Conservation (phyloP, 2,329 filamentous ascomycete species). For the Penicillium sp. region DNA sequence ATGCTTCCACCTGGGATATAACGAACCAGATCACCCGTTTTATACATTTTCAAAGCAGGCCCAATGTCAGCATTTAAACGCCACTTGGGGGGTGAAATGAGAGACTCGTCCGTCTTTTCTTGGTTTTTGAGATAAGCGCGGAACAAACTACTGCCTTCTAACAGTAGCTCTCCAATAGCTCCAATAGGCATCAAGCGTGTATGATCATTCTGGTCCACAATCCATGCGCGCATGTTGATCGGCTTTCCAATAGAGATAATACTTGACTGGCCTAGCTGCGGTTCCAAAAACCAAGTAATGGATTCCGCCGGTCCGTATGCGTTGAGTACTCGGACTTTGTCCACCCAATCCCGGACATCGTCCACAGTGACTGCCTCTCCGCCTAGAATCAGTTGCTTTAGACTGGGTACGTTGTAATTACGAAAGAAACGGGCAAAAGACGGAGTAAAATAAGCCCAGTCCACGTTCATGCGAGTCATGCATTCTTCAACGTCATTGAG, state of each 20-base stretch:
- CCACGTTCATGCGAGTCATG: neutral
- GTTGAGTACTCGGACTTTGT: neutral
- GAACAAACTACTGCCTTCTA: conserved; percentile 39
- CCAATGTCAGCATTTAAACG: conserved; percentile 16
- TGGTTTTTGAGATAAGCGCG: conserved; percentile 43
- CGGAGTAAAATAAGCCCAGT: neutral
- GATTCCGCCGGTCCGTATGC: conserved; percentile 6
- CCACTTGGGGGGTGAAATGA: conserved; percentile 37
- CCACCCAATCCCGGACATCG: neutral
- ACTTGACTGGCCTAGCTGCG: neutral
- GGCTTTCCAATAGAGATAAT: neutral
- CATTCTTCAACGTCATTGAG: neutral
- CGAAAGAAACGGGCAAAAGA: neutral
- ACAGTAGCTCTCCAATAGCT: conserved; percentile 43
- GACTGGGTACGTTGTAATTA: neutral
- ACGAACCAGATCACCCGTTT: conserved; percentile 27
- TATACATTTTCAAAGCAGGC: conserved; percentile 32
- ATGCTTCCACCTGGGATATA: conserved; percentile 36
- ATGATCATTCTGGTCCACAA: conserved; percentile 36
- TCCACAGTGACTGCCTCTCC: conserved; percentile 3
- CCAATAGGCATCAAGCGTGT: conserved; percentile 40
- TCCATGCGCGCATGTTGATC: conserved; percentile 28
- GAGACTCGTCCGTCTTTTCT: conserved; percentile 30
- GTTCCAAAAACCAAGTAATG: neutral
- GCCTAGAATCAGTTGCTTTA: conserved; percentile 3